Evolutionary conservation across 805 yeast genomes (phyloP).

Genomic region (Ogataea henricii): DNA sequence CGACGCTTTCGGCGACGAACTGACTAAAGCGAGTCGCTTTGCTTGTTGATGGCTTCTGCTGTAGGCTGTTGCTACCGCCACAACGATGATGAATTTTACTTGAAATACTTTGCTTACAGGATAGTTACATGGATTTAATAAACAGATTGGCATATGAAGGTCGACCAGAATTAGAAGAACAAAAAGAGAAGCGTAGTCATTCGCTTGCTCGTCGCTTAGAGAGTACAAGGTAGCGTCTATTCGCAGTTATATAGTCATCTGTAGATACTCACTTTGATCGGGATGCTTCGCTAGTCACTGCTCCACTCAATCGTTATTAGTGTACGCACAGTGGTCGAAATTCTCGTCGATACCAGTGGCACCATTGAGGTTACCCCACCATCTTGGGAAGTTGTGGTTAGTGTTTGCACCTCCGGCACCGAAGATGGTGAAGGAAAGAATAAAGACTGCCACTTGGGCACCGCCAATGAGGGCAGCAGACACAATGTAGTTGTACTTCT

Average conservation of each 20-base stretch:
- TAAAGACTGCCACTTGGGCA: conserved; percentile 34
- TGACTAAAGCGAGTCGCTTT: not conserved
- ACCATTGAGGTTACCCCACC: conserved; percentile 36
- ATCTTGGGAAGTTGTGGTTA: conserved; percentile 31
- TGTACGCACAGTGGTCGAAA: conserved; percentile 19
- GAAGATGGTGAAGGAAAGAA: conserved; percentile 35
- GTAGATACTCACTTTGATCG: no score
- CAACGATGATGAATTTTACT: not conserved
- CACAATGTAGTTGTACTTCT: conserved; percentile 51
- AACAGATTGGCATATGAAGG: not conserved
- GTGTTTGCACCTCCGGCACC: conserved; percentile 36
- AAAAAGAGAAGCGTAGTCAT: not conserved
- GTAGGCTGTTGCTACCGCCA: not conserved
- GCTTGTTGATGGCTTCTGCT: no score
- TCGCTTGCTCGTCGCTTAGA: no score
- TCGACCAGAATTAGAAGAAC: not conserved
- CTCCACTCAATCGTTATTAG: conserved; percentile 10
- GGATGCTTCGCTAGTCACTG: no score
- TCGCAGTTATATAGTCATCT: no score
- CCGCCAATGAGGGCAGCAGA: conserved; percentile 56
- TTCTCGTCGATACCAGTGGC: conserved; percentile 18
- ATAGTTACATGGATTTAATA: not conserved
- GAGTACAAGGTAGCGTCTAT: no score
- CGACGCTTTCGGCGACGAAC: conserved; percentile 2
- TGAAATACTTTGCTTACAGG: not conserved